Conservation (phyloP, 2,329 filamentous ascomycete genomes). For the Ophiocordyceps camponoti-leonardi region DNA sequence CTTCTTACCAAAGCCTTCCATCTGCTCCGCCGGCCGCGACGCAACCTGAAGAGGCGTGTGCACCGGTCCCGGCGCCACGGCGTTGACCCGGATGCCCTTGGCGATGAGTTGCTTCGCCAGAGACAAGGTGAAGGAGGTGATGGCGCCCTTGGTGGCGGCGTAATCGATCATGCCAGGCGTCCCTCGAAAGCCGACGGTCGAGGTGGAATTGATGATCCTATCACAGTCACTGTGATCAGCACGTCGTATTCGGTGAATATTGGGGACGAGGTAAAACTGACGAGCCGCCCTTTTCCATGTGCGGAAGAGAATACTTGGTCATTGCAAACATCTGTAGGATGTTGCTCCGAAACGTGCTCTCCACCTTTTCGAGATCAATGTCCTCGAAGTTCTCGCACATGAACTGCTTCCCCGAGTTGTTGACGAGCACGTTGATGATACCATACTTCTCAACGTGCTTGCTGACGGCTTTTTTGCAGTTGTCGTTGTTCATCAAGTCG, state of each 20-base stretch:
- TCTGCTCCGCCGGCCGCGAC: constrained; percentile 23
- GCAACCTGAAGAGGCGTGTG: constrained; percentile 26
- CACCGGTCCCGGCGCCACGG: constrained; percentile 23
- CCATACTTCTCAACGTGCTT: constrained; percentile 32
- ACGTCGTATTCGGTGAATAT: neutral
- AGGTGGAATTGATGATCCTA: constrained; percentile 39
- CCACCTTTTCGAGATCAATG: constrained; percentile 35
- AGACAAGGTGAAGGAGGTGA: constrained; percentile 35
- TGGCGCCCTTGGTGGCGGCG: constrained; percentile 38
- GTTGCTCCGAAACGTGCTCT: constrained; percentile 39
- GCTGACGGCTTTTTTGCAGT: constrained; percentile 31
- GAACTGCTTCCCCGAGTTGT: constrained; percentile 40
- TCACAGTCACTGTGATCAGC: neutral
- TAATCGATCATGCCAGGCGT: constrained; percentile 35
- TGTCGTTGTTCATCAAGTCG: constrained; percentile 29
- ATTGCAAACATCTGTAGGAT: constrained; percentile 42
- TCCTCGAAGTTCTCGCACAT: constrained; percentile 33
- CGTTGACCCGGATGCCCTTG: constrained; percentile 39
- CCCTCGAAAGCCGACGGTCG: constrained; percentile 35
- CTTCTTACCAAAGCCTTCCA: constrained; percentile 24
- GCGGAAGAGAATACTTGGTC: constrained; percentile 35
- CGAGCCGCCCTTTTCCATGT: constrained; percentile 33
- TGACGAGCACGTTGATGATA: constrained; percentile 33
- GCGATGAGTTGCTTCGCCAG: constrained; percentile 33
- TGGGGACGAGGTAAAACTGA: too few relatives aligned